Evolutionary conservation across 1,284 basidiomycete genomes (phyloP), one percentile per base, ranked within the genome.

Genomic region (Marasmius fiardii): DNA sequence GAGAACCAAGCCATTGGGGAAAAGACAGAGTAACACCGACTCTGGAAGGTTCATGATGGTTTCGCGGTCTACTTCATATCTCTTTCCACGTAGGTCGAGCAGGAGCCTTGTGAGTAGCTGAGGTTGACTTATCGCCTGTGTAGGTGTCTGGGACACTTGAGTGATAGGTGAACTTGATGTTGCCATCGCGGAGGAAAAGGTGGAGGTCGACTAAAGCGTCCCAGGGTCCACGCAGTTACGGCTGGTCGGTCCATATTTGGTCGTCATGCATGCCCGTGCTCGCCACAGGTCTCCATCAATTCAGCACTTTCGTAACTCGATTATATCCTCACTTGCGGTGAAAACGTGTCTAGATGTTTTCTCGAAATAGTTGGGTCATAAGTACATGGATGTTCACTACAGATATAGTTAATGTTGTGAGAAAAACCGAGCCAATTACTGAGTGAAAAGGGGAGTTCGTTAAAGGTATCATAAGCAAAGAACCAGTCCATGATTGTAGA

Each of bases 11-110:
- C 97, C 96, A 67, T 99, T 98, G 12, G 96, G 96, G 69, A 99
- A 99, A 55, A 99, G 80, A 71, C 96, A 98, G 49, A 99, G 80
- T 57, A 99, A 77, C 47, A 99, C 93, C 24, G 92, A 95, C 81
- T 99, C 96, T 7, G 96, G 96, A 31, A 99, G 79, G 70, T 96
- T 95, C 95, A 99, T 98, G 70, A 99, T 90, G 31, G 92, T 95
- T 74, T 98, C 96, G 64, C 97, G 83, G 75, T 99, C 97, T 55
- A 99, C 94, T 56, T 92, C 88, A 76, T 98, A 97, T 63, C 94
- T 87, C 63, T 79, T 82, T 58, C 95, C 95, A 61, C 96, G 87
- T 51, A 99, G 80, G 73, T 98, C 96, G 64, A 99, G 87, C 56
- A 92, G 85, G 62, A 99, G 82, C 60, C 93, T 82, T 12, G 91